Conservation (phyloP, 2,329 filamentous ascomycete species). For the Hymenoscyphus occultus region DNA sequence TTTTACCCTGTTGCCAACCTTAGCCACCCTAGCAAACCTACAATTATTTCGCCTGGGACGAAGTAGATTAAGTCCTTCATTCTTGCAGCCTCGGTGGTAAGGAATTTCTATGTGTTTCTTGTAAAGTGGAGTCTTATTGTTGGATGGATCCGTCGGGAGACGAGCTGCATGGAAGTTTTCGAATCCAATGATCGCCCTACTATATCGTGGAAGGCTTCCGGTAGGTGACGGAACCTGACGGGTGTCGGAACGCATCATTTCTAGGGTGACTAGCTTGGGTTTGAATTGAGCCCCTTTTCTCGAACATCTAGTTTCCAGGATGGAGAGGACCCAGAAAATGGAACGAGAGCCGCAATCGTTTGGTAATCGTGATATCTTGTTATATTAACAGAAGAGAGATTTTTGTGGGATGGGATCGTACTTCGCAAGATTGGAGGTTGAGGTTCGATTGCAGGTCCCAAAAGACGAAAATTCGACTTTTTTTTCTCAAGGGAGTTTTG, state of each 20-base stretch:
- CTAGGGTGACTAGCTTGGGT: neutral
- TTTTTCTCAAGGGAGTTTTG: no score
- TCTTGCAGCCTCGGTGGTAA: neutral
- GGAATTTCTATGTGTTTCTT: slow-evolving; percentile 1
- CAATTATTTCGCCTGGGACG: no score
- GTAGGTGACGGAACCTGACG: slow-evolving; percentile 9
- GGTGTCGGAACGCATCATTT: slow-evolving; percentile 1
- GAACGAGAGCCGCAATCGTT: neutral
- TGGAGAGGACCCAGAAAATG: neutral
- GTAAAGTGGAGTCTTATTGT: neutral
- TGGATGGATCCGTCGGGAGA: neutral
- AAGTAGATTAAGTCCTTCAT: neutral
- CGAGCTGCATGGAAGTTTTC: neutral
- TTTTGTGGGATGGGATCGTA: neutral
- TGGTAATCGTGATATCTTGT: neutral
- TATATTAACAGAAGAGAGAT: neutral
- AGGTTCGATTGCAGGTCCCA: neutral
- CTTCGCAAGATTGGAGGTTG: neutral
- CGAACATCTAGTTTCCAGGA: neutral
- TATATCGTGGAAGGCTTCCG: slow-evolving; percentile 8
- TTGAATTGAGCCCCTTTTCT: neutral
- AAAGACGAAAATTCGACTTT: no score
- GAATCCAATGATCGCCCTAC: slow-evolving; percentile 5
- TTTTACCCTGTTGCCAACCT: no score
- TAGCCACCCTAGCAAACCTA: no score